Evolutionary conservation across 768 basidiomycete genomes (phyloP).

Genomic region (Trametes gibbosa): DNA sequence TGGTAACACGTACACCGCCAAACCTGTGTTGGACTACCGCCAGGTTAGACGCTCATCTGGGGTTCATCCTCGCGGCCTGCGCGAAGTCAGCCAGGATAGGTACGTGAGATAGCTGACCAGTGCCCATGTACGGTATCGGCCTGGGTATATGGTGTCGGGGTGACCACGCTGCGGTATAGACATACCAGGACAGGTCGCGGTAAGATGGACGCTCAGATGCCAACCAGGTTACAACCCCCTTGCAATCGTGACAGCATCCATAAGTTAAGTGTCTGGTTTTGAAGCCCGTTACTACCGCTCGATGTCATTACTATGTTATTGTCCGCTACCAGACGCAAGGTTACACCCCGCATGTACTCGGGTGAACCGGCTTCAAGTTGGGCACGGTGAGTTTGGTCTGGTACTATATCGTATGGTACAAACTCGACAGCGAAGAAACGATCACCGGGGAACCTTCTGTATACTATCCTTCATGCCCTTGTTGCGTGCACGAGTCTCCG

Average conservation of each 20-base stretch:
- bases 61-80: background rate
- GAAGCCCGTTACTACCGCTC: no score
- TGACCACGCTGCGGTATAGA: no score
- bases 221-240: no score
- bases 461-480: background rate
- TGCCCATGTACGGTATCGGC: background rate
- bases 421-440: background rate
- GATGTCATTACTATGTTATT: no score
- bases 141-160: no score
- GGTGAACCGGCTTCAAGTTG: no score
- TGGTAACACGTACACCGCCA: background rate
- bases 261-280: no score
- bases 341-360: no score
- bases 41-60: background rate
- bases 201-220: no score
- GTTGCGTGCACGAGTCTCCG: background rate
- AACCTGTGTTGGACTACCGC: background rate
- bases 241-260: no score
- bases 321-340: no score
- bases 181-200: no score
- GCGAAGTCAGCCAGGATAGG: background rate
- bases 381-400: background rate
- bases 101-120: background rate
- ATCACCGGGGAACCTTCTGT: background rate
- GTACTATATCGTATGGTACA: background rate